These are phyloP conservation scores for Podospora comata DNA, from an alignment of 495 filamentous ascomycete genomes.

Conservation along the genomic window DNA sequence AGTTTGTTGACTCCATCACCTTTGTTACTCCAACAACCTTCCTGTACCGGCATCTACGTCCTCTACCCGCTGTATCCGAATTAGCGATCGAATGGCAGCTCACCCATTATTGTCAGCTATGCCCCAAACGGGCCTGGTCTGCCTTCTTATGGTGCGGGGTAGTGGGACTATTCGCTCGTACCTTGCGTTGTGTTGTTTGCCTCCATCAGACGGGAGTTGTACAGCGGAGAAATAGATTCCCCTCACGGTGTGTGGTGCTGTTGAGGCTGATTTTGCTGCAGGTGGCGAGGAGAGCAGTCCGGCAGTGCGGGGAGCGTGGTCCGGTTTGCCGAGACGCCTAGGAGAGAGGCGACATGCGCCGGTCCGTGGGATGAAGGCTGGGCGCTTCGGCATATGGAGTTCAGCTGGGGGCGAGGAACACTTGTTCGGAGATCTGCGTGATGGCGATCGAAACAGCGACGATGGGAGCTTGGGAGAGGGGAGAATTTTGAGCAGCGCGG, in stretches of 20 bases:
- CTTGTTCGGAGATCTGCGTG: background rate
- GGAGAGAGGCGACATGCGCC: background rate
- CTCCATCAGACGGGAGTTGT: background rate
- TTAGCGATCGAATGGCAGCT: background rate
- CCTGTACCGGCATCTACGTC: background rate
- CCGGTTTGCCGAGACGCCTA: constrained; percentile 7
- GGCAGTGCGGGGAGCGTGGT: constrained; percentile 5
- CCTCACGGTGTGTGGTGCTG: background rate
- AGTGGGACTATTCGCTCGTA: background rate
- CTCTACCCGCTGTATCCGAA: background rate
- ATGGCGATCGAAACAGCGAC: background rate
- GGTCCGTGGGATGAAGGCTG: background rate
- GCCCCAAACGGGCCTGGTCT: background rate
- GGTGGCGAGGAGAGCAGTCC: background rate
- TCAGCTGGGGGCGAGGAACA: background rate
- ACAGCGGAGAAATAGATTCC: constrained; percentile 19
- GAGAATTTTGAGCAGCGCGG: background rate
- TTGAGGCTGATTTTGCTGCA: constrained; percentile 9
- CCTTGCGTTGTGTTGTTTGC: background rate
- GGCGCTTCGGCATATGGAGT: background rate
- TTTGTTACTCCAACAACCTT: no score
- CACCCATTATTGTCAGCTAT: no score
- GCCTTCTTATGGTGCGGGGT: background rate
- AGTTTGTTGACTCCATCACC: no score
- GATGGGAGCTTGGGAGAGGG: background rate